Evolutionary conservation across 2,329 filamentous ascomycete genomes (phyloP).

Genomic region (Fusarium heterosporum): DNA sequence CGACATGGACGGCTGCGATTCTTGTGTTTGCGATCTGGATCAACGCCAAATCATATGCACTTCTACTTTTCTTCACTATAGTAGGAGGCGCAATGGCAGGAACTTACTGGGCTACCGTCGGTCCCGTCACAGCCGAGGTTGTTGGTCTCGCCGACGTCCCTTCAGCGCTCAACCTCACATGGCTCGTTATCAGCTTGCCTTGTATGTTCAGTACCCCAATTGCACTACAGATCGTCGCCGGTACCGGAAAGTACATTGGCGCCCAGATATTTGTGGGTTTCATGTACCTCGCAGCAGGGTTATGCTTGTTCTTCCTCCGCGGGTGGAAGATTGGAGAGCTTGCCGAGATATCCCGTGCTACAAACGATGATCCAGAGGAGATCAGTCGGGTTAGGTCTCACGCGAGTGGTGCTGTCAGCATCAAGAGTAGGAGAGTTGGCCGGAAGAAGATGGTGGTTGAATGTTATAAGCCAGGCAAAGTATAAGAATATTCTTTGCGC

Average conservation of each 20-base stretch:
- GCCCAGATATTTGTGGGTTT: conserved; percentile 70
- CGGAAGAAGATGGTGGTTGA: conserved; percentile 51
- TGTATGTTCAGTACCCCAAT: conserved; percentile 76
- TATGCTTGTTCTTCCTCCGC: conserved; percentile 50
- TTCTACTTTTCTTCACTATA: conserved; percentile 77
- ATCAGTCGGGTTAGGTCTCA: conserved; percentile 49
- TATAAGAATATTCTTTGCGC: conserved; percentile 32
- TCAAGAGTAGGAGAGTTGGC: conserved; percentile 47
- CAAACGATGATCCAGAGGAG: conserved; percentile 47
- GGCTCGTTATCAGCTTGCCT: conserved; percentile 77
- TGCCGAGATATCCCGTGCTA: conserved; percentile 49
- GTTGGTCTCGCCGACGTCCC: conserved; percentile 77
- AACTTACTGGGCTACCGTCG: conserved; percentile 76
- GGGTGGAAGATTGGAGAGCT: conserved; percentile 56
- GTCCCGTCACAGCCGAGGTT: conserved; percentile 78
- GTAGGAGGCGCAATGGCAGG: conserved; percentile 78
- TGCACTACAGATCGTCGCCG: conserved; percentile 65
- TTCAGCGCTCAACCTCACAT: conserved; percentile 75
- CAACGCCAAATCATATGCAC: conserved; percentile 70
- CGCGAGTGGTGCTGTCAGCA: conserved; percentile 47
- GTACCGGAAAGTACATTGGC: conserved; percentile 61
- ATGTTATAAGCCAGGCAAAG: conserved; percentile 47
- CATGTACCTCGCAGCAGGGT: conserved; percentile 66
- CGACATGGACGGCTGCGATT: conserved; percentile 73
- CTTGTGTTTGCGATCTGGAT: conserved; percentile 80